A percentile compares a stretch with the other conserved stretches of the same genome.
phyloP scores from a whole-genome alignment of 176 grass and related monocot genomes.

The Oryza officinalis region DNA sequence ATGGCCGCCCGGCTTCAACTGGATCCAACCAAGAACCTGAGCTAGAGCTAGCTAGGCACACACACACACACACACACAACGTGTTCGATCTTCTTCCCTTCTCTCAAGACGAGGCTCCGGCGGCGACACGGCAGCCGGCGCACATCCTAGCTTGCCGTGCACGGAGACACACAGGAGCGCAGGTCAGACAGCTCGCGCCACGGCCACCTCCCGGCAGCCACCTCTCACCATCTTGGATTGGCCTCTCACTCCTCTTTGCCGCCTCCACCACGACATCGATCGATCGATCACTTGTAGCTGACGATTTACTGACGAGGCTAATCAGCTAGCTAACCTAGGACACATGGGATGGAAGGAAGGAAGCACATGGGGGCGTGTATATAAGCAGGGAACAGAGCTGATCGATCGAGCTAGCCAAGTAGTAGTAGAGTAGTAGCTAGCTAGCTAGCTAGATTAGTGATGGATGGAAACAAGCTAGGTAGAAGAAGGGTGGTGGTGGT shows the following conservation, averaged over 20 bases:
- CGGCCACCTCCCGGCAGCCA: constrained; percentile 16
- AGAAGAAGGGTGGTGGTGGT: constrained; percentile 17
- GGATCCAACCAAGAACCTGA: neutral
- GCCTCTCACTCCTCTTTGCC: neutral
- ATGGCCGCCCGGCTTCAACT: neutral
- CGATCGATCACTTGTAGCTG: too few species aligned
- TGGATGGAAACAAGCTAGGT: neutral
- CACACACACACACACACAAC: neutral
- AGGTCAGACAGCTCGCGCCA: constrained; percentile 30
- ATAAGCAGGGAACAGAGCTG: constrained; percentile 5
- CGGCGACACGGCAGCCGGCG: constrained; percentile 22
- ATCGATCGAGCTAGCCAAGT: neutral
- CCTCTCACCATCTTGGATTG: neutral
- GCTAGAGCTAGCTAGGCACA: neutral
- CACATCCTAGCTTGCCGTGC: constrained; percentile 26
- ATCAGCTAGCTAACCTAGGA: neutral
- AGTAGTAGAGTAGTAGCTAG: too few species aligned
- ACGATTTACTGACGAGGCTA: too few species aligned
- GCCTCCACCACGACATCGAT: constrained; percentile 30
- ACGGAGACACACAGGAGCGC: neutral
- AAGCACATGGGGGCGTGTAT: neutral
- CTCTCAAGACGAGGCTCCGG: constrained; percentile 11
- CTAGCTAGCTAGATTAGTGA: neutral
- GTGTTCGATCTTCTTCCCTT: neutral
- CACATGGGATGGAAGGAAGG: neutral